phyloP scores from a whole-genome alignment of 805 yeast species.

The Candida chauliodis region DNA sequence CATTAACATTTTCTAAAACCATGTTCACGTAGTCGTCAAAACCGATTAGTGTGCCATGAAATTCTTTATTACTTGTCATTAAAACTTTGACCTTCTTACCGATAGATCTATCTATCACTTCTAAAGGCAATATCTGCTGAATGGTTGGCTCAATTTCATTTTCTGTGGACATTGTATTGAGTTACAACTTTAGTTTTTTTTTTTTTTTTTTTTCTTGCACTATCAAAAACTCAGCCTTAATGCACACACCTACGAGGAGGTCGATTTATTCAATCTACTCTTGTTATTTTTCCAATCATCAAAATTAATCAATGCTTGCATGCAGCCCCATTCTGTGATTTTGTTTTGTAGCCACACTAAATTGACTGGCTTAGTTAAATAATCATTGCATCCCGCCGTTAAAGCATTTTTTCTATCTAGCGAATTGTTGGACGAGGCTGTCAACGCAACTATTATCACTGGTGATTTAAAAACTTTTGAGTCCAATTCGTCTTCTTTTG shows the following conservation, averaged over 20 bases:
- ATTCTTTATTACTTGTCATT: conserved; percentile 63
- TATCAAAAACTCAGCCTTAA: not conserved
- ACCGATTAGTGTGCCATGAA: conserved; percentile 84
- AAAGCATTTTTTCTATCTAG: conserved; percentile 87
- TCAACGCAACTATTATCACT: conserved; percentile 94
- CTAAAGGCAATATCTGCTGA: conserved; percentile 59
- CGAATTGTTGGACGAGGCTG: conserved; percentile 79
- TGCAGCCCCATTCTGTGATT: conserved; percentile 97
- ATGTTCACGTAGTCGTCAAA: conserved; percentile 95
- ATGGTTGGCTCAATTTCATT: not conserved
- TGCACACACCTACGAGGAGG: conserved; percentile 4
- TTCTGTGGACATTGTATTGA: not conserved
- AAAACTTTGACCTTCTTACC: conserved; percentile 78
- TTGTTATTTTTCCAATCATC: conserved; percentile 72
- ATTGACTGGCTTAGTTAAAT: conserved; percentile 92
- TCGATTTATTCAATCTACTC: conserved; percentile 6
- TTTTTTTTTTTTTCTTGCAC: not conserved
- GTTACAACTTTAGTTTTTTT: not conserved
- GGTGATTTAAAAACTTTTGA: conserved; percentile 75
- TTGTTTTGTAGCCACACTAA: conserved; percentile 91
- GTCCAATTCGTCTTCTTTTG: conserved; percentile 55
- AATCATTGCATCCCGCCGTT: conserved; percentile 97
- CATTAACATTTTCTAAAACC: conserved; percentile 79
- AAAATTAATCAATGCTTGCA: conserved; percentile 95
- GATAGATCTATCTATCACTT: conserved; percentile 81